phyloP scores from a whole-genome alignment of 768 basidiomycete genomes.

The Pleurotus pulmonarius region DNA sequence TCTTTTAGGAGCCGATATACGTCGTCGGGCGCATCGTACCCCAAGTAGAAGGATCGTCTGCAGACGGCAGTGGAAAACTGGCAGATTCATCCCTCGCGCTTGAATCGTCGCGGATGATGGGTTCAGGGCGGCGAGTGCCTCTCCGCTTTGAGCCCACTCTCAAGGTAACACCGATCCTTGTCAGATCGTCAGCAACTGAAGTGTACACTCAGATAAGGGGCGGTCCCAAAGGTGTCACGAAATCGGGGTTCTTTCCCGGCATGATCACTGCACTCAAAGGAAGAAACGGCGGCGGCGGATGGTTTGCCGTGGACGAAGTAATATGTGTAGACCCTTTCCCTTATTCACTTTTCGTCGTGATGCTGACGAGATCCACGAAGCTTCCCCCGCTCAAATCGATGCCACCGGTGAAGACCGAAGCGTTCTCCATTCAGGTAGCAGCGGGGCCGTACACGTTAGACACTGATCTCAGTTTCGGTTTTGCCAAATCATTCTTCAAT shows the following conservation, averaged over 20 bases:
- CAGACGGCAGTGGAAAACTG: slow-evolving; percentile 53
- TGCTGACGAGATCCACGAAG: slow-evolving; percentile 31
- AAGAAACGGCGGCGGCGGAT: slow-evolving; percentile 85
- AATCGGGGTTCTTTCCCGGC: slow-evolving; percentile 83
- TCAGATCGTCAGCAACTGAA: no score
- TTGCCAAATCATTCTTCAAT: slow-evolving; percentile 62
- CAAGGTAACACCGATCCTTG: slow-evolving; percentile 46
- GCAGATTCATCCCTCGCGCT: slow-evolving; percentile 72
- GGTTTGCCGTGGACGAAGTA: slow-evolving; percentile 82
- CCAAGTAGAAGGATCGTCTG: slow-evolving; percentile 56
- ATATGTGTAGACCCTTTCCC: slow-evolving; percentile 54
- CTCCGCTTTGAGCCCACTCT: slow-evolving; percentile 67
- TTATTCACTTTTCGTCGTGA: neutral
- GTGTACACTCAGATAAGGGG: slow-evolving; percentile 23
- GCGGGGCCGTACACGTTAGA: slow-evolving; percentile 88
- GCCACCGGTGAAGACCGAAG: slow-evolving; percentile 15
- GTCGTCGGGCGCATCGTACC: slow-evolving; percentile 73
- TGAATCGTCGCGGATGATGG: slow-evolving; percentile 80
- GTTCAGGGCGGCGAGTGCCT: slow-evolving; percentile 60
- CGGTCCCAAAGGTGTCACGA: slow-evolving; percentile 54
- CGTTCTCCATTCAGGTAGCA: slow-evolving; percentile 68
- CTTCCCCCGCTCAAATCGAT: slow-evolving; percentile 53
- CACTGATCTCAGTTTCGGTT: slow-evolving; percentile 68
- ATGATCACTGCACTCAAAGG: slow-evolving; percentile 84
- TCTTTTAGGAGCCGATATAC: slow-evolving; percentile 53